Base-by-base conservation (phyloP, 345 rosid species). In the Passiflora organensis region DNA sequence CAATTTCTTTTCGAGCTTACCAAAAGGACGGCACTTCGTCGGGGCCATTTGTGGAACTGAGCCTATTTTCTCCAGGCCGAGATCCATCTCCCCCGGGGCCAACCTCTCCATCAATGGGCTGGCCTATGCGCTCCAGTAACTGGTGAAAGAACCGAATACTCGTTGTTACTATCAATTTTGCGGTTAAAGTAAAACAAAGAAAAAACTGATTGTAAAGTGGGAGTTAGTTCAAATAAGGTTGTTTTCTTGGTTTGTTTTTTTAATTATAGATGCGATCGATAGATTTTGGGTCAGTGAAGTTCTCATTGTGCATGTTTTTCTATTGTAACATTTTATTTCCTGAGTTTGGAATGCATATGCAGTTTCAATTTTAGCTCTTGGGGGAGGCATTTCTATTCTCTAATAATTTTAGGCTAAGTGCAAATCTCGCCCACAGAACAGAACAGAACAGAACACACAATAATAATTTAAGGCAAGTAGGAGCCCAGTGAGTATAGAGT, bases 171-270 rank as follows among this genome's bases (percentile, higher is more conserved):
- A 73, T 71, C 87, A 81, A 80, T 86, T 86, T 83, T 86, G 89
- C 79, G 94, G 77, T 62, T 66, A 68, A 76, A 8, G 72, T n/a
- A n/a, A n/a, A n/a, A n/a, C n/a, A n/a, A n/a, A n/a, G n/a, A n/a
- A n/a, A 47, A 46, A 63, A 79, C 83, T 79, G 83, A 79, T 79
- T 84, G 87, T 84, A 84, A 81, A 84, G 83, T 72, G n/a, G n/a
- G n/a, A n/a, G 74, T 59, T 81, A 81, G 85, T 66, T 72, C 65
- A 55, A 77, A 76, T 76, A 77, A 84, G 76, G 71, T 73, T 73
- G 66, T 71, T 70, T 75, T 73, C 67, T 66, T 50, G 77, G 70
- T 50, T 71, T 64, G 74, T 53, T 66, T 65, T 60, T 59, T 64
- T 28, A 28, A 55, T 66, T 63, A 62, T 73, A 73, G 80, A 60